These are phyloP conservation scores for Pestalotiopsis fici DNA, from an alignment of 2,329 filamentous ascomycete species.

Conservation along the genomic window DNA sequence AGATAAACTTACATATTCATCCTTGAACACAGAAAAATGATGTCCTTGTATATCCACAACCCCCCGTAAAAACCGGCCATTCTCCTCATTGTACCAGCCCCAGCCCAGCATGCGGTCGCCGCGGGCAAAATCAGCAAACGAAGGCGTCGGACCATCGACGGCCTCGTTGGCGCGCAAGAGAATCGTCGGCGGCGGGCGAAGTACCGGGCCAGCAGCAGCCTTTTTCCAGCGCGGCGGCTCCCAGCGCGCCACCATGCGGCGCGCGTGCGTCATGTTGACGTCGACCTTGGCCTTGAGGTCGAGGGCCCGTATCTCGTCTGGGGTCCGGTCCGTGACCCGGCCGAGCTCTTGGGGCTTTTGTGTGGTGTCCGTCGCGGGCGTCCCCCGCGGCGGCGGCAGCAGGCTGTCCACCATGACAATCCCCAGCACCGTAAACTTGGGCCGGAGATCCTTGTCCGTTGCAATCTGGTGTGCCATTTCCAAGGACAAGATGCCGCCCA, in stretches of 20 bases:
- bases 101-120: constrained; percentile 47
- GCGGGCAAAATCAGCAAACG: constrained; percentile 45
- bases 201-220: constrained; percentile 18
- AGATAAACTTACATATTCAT: constrained; percentile 24
- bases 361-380: constrained; percentile 15
- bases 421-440: constrained; percentile 42
- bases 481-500: constrained; percentile 53
- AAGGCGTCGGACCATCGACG: constrained; percentile 33
- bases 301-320: constrained; percentile 28
- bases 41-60: constrained; percentile 52
- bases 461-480: constrained; percentile 48
- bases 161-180: constrained; percentile 45
- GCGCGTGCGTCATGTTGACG: constrained; percentile 32
- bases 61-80: constrained; percentile 41
- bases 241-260: constrained; percentile 29
- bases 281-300: constrained; percentile 28
- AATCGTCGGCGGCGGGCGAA: constrained; percentile 38
- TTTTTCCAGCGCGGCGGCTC: constrained; percentile 24
- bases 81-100: constrained; percentile 39
- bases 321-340: constrained; percentile 26
- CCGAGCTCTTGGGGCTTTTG: constrained; percentile 14
- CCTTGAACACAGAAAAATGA: constrained; percentile 43
- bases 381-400: constrained; percentile 31
- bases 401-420: constrained; percentile 56
- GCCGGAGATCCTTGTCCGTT: constrained; percentile 25